Conservation (phyloP, 2,329 filamentous ascomycete species). For the Trichophyton rubrum region DNA sequence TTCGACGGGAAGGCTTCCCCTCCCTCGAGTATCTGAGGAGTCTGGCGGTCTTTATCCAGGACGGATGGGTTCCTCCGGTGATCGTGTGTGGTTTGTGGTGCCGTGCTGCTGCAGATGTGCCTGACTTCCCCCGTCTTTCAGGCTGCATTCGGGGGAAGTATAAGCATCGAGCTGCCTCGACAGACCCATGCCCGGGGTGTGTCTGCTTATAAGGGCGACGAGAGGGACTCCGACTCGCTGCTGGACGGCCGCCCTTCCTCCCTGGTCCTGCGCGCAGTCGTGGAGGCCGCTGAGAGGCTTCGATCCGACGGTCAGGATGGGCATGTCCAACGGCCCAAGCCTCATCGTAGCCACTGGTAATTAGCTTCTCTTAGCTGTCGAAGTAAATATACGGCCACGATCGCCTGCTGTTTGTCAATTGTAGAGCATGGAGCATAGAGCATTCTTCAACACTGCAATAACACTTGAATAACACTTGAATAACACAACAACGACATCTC, state of each 20-base stretch:
- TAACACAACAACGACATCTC: too few species aligned
- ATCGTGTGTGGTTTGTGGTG: not conserved
- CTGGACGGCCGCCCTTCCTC: not conserved
- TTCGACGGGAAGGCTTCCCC: too few species aligned
- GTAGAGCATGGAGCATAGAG: too few species aligned
- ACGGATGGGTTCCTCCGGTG: not conserved
- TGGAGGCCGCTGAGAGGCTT: not conserved
- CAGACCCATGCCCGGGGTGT: too few species aligned
- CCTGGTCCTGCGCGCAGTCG: not conserved
- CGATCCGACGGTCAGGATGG: not conserved
- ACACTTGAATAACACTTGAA: not conserved
- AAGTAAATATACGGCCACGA: not conserved
- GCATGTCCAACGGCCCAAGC: slow-evolving; percentile 1
- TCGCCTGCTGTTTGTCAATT: not conserved
- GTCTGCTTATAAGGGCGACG: too few species aligned
- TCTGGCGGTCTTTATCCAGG: not conserved
- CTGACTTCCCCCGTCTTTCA: slow-evolving; percentile 1
- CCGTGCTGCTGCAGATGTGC: not conserved
- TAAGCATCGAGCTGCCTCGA: not conserved
- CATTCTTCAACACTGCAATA: too few species aligned
- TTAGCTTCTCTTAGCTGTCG: not conserved
- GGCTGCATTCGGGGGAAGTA: not conserved
- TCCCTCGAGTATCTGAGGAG: not conserved
- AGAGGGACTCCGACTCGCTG: not conserved
- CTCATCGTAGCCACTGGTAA: slow-evolving; percentile 1